These are phyloP conservation scores for Puccinia novopanici DNA, from an alignment of 1,284 basidiomycete genomes.

Conservation along the genomic window DNA sequence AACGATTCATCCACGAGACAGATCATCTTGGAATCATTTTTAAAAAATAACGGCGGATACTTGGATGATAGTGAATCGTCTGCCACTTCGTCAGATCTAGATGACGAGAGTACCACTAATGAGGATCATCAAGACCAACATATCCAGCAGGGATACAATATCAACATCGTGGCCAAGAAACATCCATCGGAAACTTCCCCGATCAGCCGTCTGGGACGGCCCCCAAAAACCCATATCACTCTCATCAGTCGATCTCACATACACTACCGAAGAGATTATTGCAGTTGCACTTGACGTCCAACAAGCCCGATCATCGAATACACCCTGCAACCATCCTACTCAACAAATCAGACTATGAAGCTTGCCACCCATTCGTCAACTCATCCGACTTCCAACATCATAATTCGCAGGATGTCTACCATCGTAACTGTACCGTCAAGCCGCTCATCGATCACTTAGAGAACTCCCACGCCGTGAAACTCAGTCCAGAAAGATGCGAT, in stretches of 20 bases:
- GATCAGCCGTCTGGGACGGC: neutral
- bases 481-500: neutral
- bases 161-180: conserved; percentile 11
- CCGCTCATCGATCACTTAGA: neutral
- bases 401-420: neutral
- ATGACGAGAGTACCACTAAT: neutral
- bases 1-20: neutral
- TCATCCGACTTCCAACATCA: neutral
- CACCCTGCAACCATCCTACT: neutral
- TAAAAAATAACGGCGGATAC: conserved; percentile 31
- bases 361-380: neutral
- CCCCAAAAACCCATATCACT: neutral
- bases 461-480: neutral
- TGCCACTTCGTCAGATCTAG: neutral
- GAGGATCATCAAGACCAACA: neutral
- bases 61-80: conserved; percentile 25
- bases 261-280: conserved; percentile 1
- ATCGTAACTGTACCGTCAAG: neutral
- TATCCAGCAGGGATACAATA: neutral
- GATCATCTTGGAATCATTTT: neutral
- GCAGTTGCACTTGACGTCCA: neutral
- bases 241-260: conserved; percentile 2
- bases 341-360: neutral
- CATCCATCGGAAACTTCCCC: neutral
- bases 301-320: conserved; percentile 6